Conservation (phyloP, 768 basidiomycete genomes). For the Thelephora ganbajun region DNA sequence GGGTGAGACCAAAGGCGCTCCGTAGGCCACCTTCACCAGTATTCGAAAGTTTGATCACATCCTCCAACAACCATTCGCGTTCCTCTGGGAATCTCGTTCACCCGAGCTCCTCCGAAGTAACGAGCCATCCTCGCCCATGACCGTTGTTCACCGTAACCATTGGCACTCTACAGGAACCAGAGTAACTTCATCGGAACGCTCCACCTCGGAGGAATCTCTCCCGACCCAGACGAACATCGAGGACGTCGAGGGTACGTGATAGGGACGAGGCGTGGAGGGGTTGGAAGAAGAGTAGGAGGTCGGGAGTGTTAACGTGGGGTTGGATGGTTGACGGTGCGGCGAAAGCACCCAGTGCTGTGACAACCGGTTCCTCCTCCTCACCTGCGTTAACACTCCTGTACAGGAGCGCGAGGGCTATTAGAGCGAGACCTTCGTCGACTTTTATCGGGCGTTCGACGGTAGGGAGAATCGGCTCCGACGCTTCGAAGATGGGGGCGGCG, state of each 20-base stretch:
- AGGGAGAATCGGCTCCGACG: no score
- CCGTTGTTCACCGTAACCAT: conserved; percentile 53
- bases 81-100: conserved; percentile 47
- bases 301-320: conserved; percentile 42
- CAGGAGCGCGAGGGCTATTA: no score
- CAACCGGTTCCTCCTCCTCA: conserved; percentile 70
- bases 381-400: no score
- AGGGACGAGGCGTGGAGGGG: conserved; percentile 62
- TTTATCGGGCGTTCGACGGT: no score
- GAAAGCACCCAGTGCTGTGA: conserved; percentile 65
- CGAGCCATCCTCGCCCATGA: conserved; percentile 83
- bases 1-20: conserved; percentile 66
- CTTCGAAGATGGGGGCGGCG: no score
- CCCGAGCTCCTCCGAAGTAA: conserved; percentile 42
- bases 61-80: conserved; percentile 81
- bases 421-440: no score
- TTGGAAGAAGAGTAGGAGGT: conserved; percentile 71
- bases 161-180: conserved; percentile 81
- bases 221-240: conserved; percentile 88
- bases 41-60: conserved; percentile 74
- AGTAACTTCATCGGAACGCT: conserved; percentile 63
- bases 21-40: conserved; percentile 46
- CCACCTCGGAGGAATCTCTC: conserved; percentile 87
- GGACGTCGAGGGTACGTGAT: conserved; percentile 74
- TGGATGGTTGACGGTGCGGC: conserved; percentile 62